These are phyloP conservation scores for Ophiocordyceps sinensis DNA, from an alignment of 2,329 filamentous ascomycete species.

Conservation along the genomic window DNA sequence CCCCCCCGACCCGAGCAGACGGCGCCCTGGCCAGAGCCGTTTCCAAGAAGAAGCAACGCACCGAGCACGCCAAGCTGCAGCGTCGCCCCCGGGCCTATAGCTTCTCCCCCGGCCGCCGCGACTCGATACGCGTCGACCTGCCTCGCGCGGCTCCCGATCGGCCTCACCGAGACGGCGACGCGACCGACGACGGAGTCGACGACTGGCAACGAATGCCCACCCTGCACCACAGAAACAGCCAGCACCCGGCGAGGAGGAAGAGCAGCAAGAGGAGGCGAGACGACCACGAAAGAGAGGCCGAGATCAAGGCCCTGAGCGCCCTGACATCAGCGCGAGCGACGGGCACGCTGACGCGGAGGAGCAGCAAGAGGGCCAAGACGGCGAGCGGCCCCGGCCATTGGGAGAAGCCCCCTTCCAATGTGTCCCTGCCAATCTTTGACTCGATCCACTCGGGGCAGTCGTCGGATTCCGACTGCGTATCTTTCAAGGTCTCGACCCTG, in stretches of 20 bases:
- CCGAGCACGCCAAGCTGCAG: conserved; percentile 31
- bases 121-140: conserved; percentile 31
- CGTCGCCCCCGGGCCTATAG: conserved; percentile 39
- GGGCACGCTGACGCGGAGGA: conserved; percentile 43
- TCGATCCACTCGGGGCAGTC: conserved; percentile 69
- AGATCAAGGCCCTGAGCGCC: conserved; percentile 73
- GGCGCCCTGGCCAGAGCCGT: conserved; percentile 10
- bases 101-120: conserved; percentile 46
- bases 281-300: conserved; percentile 67
- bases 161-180: conserved; percentile 1
- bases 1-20: conserved; percentile 23
- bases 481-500: conserved; percentile 68
- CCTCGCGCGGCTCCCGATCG: conserved; percentile 3
- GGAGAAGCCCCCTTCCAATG: conserved; percentile 51
- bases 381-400: conserved; percentile 34
- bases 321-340: conserved; percentile 50
- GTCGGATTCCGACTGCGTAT: conserved; percentile 52
- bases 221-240: conserved; percentile 45
- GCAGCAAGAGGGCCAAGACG: conserved; percentile 51
- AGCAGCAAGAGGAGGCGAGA: conserved; percentile 65
- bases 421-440: conserved; percentile 59
- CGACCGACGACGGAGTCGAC: conserved; percentile 2
- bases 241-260: conserved; percentile 50
- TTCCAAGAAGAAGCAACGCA: conserved; percentile 27
- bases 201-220: conserved; percentile 27